Evolutionary conservation across 202 grass and related monocot genomes (phyloP), one percentile per base, ranked within the genome.

Genomic region (Schoenoplectus tabernaemontani): DNA sequence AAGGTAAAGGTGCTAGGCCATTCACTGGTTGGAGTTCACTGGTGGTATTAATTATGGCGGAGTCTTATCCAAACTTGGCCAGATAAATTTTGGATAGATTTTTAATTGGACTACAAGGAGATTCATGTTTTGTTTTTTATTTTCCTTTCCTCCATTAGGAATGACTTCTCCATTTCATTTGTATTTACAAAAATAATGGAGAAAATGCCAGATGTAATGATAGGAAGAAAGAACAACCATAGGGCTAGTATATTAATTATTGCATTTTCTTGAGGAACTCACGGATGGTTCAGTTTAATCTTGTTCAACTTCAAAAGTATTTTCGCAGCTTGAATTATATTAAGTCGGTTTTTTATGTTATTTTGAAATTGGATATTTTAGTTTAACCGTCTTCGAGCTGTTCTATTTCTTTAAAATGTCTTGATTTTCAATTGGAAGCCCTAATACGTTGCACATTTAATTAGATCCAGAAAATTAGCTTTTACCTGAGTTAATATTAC

Each of bases 21-120:
- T 98, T 98, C 76, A 98, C 95, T 32, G 96, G 96, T 28, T 98
- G 96, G 91, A 98, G 87, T 36, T 90, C 96, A 7, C 89, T 98
- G 41, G 1, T 98, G 42, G 87, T 98, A 79, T 79, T 98, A 65
- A 98, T 95, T 77, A 91, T 98, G 96, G 59, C 83, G 0, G 89
- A 98, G 79, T 87, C 96, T 60, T 95, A 95, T 86, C 96, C 96
- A 36, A 86, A 82, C 34, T 86, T 95, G 39, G 76, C 89, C 33
- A 82, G 83, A 71, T 95, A 84, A 77, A 39, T 57, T 58, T 2
- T 34, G 36, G 50, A 15, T 41, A 78, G 3, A 17, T 50, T 50
- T 37, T 20, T 38, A 44, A 13, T 41, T 43, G 7, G 38, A 44
- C 8, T 78, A 53, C 15, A 39, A 44, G 11, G 19, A 44, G 28